Conservation (phyloP, 352 stramenopile genomes). For the Globisporangium paroecandrum region DNA sequence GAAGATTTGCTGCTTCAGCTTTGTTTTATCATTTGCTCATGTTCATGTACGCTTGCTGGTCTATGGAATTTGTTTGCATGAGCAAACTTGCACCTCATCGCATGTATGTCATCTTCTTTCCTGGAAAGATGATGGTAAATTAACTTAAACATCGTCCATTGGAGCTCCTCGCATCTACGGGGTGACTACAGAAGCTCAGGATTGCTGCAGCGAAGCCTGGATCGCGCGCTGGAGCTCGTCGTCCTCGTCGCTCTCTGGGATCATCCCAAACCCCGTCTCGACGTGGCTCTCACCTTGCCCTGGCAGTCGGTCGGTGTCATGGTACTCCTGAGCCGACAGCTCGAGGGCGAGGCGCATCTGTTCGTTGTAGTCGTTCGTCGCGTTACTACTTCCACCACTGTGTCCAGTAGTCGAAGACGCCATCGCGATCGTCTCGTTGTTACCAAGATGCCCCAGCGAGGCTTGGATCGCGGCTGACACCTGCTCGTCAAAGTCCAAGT, state of each 20-base stretch:
- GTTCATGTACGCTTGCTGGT: neutral
- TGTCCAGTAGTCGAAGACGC: neutral
- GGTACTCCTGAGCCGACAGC: constrained; percentile 60
- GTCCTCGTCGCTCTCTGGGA: constrained; percentile 52
- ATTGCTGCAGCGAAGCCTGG: constrained; percentile 63
- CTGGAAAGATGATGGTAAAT: constrained; percentile 4
- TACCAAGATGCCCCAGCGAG: constrained; percentile 32
- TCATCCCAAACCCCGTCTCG: neutral
- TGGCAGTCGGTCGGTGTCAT: constrained; percentile 11
- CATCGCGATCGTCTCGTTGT: neutral
- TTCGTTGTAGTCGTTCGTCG: constrained; percentile 43
- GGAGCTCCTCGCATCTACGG: neutral
- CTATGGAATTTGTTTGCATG: neutral
- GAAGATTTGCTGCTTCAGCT: neutral
- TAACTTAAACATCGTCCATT: neutral
- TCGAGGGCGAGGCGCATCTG: constrained; percentile 57
- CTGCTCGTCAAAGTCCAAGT: constrained; percentile 45
- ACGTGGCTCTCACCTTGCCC: neutral
- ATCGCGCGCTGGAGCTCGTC: constrained; percentile 82
- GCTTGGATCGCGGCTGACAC: constrained; percentile 67
- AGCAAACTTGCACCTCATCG: neutral
- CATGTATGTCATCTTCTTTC: neutral
- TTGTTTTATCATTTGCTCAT: neutral
- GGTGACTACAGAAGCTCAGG: constrained; percentile 17
- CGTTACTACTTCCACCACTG: neutral